Percentiles rank a stretch among this genome's conserved stretches.
Conservation (phyloP, 2,329 filamentous ascomycete genomes). For the Claviceps pazoutovae region DNA sequence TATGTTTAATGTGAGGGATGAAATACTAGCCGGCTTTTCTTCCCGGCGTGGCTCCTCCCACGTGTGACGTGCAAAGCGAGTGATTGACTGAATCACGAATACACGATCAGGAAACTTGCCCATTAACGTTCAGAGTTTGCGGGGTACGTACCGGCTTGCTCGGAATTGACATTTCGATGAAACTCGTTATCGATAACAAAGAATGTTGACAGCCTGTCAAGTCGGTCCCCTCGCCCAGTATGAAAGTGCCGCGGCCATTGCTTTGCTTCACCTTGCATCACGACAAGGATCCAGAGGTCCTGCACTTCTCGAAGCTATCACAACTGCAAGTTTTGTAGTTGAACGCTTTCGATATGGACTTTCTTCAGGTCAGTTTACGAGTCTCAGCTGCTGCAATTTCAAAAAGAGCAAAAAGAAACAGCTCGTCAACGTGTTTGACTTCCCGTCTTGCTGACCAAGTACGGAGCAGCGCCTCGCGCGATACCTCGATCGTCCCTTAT, state of each 20-base stretch:
- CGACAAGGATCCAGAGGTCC: not conserved
- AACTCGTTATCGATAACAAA: not conserved
- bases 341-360: conserved; percentile 25
- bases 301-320: conserved; percentile 1
- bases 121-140: too few species aligned
- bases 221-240: too few species aligned
- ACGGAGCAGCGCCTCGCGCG: conserved; percentile 53
- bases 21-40: not conserved
- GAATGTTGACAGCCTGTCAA: not conserved
- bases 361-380: conserved; percentile 26
- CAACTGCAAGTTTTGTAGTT: conserved; percentile 1
- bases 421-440: not conserved
- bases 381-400: too few species aligned
- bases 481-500: conserved; percentile 78
- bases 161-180: too few species aligned
- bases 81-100: not conserved
- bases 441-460: not conserved
- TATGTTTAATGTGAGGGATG: not conserved
- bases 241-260: too few species aligned
- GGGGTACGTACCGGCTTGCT: too few species aligned
- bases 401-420: too few species aligned
- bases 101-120: not conserved
- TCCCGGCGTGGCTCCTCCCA: not conserved
- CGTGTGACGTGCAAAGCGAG: not conserved
- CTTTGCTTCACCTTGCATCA: not conserved